Evolutionary conservation across 2,329 filamentous ascomycete species (phyloP), one percentile per base, ranked within the genome.

Genomic region (Sarocladium oryzae): DNA sequence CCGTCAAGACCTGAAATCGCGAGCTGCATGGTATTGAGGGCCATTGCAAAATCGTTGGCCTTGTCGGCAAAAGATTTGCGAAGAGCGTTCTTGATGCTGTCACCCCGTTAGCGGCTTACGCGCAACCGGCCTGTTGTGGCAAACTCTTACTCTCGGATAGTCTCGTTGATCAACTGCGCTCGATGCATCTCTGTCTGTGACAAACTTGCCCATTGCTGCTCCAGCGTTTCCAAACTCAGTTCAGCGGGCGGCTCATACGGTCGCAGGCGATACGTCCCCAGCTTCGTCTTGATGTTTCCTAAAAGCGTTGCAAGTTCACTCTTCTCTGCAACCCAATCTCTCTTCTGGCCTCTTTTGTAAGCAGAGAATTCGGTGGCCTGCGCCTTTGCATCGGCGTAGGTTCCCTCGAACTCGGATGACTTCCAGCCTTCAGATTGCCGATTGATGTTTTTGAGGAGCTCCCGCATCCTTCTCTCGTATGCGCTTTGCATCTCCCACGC

Each of bases 401-500:
- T 95, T 24, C 93, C 93, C 60, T 92, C 86, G 62, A 97, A 97
- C 21, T 77, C 84, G 10, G 92, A 82, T 43, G 82, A 79, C 57
- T 86, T 79, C 93, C 93, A 99, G 53, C 76, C 68, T 51, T 85
- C 76, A 46, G 85, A 78, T 67, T 96, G 90, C 56, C 78, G 78
- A 23, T 78, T 76, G 59, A 97, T 89, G 56, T 84, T 78, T 58
- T 82, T 77, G 56, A 97, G 74, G 36, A 99, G 76, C 58, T 84
- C 88, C 53, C 82, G 82, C 88, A 97, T 95, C 54, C 93, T 82
- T 62, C 86, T 80, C 74, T 99, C 93, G 65, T 92, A 99, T 26
- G 87, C 88, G 64, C 89, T 95, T 69, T 99, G 91, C 93, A 99
- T 99, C 70, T 96, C 92, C 93, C 93, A 99, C 8, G 93, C 92